A percentile compares a stretch with the other conserved stretches of the same genome.
These are phyloP conservation scores for Raphanus raphanistrum DNA, from an alignment of 345 rosid genomes.

Conservation along the genomic window DNA sequence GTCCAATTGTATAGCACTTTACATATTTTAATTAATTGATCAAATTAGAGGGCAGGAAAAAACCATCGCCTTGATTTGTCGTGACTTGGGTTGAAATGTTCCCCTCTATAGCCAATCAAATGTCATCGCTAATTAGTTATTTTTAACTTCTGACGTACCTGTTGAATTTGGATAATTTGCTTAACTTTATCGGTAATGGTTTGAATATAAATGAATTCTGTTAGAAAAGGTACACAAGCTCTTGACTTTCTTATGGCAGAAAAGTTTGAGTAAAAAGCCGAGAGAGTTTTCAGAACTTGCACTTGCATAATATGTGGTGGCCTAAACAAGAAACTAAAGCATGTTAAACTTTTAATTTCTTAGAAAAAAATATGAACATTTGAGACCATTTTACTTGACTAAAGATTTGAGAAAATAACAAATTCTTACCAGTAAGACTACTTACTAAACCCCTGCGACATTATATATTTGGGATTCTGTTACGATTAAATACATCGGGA, in stretches of 20 bases:
- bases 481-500: background rate
- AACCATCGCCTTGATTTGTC: constrained; percentile 39
- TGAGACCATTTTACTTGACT: background rate
- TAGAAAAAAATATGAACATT: background rate
- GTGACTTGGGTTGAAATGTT: constrained; percentile 43
- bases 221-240: background rate
- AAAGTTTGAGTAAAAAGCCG: background rate
- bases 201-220: constrained; percentile 8
- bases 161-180: constrained; percentile 8
- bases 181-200: background rate
- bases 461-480: background rate
- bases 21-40: constrained; percentile 19
- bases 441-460: background rate
- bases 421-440: background rate
- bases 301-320: background rate
- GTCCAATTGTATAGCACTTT: constrained; percentile 29
- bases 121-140: background rate
- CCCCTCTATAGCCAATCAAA: constrained; percentile 35
- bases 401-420: background rate
- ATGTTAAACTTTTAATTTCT: background rate
- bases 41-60: constrained; percentile 32
- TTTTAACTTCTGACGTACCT: background rate
- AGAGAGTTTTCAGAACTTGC: constrained; percentile 9
- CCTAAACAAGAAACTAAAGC: background rate
- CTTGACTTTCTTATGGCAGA: background rate